Evolutionary conservation across 345 rosid species (phyloP).

Genomic region (Gossypium raimondii): DNA sequence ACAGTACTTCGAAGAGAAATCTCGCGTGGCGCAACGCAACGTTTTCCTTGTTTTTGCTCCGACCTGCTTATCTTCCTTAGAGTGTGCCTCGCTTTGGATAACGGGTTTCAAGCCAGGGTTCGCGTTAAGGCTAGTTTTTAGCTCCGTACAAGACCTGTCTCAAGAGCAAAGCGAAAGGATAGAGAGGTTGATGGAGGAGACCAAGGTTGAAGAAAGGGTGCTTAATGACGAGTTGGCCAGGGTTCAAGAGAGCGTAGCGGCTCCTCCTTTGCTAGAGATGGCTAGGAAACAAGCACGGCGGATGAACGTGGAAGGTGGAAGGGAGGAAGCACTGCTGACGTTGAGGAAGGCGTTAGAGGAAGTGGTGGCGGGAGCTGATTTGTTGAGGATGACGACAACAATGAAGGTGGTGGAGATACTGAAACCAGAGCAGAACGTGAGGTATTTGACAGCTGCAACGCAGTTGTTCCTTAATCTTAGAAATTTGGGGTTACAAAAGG

Average conservation of each 20-base stretch:
- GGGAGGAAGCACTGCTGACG: neutral
- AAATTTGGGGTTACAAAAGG: slow-evolving; percentile 30
- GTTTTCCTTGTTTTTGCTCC: slow-evolving; percentile 36
- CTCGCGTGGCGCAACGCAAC: slow-evolving; percentile 20
- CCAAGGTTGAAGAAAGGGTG: slow-evolving; percentile 29
- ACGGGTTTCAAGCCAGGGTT: slow-evolving; percentile 43
- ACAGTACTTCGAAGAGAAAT: slow-evolving; percentile 41
- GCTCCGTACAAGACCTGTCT: slow-evolving; percentile 31
- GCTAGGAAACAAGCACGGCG: slow-evolving; percentile 11
- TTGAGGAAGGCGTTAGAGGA: slow-evolving; percentile 24
- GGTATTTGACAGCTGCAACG: slow-evolving; percentile 28
- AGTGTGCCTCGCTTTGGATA: slow-evolving; percentile 41
- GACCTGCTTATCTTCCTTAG: slow-evolving; percentile 38
- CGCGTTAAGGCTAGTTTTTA: slow-evolving; percentile 25
- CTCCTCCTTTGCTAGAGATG: slow-evolving; percentile 24
- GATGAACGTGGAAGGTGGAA: slow-evolving; percentile 5
- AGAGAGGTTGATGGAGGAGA: slow-evolving; percentile 20
- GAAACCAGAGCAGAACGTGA: slow-evolving; percentile 38
- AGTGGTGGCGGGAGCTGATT: slow-evolving; percentile 34
- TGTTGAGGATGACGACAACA: slow-evolving; percentile 29
- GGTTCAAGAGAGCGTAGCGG: slow-evolving; percentile 42
- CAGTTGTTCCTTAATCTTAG: slow-evolving; percentile 30
- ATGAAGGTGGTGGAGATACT: slow-evolving; percentile 33
- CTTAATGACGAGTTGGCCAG: slow-evolving; percentile 37
- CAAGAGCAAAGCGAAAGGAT: slow-evolving; percentile 30